phyloP scores from a whole-genome alignment of 2,329 filamentous ascomycete genomes.

The Aspergillus sp. region DNA sequence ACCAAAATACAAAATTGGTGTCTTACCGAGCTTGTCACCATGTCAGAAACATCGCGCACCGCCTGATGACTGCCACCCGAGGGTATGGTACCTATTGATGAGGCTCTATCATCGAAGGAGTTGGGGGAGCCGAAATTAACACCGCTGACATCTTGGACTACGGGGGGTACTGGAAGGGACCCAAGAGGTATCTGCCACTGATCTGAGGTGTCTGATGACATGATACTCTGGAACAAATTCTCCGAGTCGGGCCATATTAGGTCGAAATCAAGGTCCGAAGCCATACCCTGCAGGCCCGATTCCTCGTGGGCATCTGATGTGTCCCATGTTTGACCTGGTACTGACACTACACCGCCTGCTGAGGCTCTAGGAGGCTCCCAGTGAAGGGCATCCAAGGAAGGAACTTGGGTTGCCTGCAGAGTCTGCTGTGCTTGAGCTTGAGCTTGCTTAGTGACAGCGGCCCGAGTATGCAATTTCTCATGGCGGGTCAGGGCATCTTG shows the following conservation, averaged over 20 bases:
- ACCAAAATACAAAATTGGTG: neutral
- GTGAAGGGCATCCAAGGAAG: conserved; percentile 21
- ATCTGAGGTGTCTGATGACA: conserved; percentile 40
- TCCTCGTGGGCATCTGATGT: conserved; percentile 22
- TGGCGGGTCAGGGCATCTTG: conserved; percentile 48
- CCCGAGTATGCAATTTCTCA: conserved; percentile 42
- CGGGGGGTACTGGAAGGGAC: conserved; percentile 39
- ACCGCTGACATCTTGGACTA: conserved; percentile 30
- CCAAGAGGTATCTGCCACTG: conserved; percentile 47
- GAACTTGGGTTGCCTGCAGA: conserved; percentile 14
- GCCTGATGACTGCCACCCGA: conserved; percentile 45
- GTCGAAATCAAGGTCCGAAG: conserved; percentile 40
- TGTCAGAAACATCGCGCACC: conserved; percentile 47
- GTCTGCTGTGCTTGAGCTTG: conserved; percentile 8
- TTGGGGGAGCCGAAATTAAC: conserved; percentile 36
- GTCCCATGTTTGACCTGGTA: conserved; percentile 26
- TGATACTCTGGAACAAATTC: conserved; percentile 45
- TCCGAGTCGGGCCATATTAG: conserved; percentile 50
- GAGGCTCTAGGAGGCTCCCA: conserved; percentile 28
- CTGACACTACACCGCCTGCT: conserved; percentile 16
- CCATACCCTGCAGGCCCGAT: conserved; percentile 23
- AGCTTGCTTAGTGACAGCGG: conserved; percentile 22
- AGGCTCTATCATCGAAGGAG: conserved; percentile 38
- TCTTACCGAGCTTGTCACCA: conserved; percentile 45
- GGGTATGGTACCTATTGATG: conserved; percentile 40